Evolutionary conservation across 495 filamentous ascomycete species (phyloP).

Genomic region (Pyrenopolyporus hunteri): DNA sequence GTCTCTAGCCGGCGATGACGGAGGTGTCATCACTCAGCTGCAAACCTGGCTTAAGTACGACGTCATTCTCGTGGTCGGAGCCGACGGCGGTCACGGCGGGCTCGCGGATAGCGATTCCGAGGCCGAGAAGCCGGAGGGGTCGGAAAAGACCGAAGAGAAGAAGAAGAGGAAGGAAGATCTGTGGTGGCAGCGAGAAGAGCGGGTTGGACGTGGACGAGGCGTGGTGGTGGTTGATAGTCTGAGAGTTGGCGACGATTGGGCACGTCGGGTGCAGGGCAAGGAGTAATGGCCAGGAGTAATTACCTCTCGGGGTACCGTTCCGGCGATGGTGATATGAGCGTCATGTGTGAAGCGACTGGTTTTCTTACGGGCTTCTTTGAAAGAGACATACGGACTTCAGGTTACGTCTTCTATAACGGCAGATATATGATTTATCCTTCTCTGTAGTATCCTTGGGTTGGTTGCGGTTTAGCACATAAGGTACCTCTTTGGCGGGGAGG

Average conservation of each 20-base stretch:
- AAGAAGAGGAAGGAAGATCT: constrained; percentile 47
- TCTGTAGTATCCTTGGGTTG: constrained; percentile 6
- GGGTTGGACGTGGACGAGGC: constrained; percentile 82
- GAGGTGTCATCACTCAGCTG: constrained; percentile 71
- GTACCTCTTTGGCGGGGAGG: neutral
- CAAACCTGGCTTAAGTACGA: constrained; percentile 85
- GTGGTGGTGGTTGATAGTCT: constrained; percentile 84
- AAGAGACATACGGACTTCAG: constrained; percentile 1
- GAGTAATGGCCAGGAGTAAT: too few relatives aligned
- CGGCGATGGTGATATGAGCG: constrained; percentile 15
- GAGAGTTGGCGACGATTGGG: constrained; percentile 83
- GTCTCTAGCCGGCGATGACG: constrained; percentile 73
- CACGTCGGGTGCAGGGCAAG: constrained; percentile 70
- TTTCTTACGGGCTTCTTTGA: constrained; percentile 8
- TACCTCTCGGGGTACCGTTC: neutral
- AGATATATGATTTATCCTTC: constrained; percentile 25
- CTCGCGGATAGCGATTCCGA: constrained; percentile 92
- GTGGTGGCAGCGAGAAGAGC: constrained; percentile 85
- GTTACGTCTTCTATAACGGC: constrained; percentile 23
- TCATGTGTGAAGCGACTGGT: constrained; percentile 19
- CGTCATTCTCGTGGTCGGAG: constrained; percentile 80
- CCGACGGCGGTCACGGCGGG: constrained; percentile 81
- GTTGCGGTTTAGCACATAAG: neutral
- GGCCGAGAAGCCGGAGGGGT: constrained; percentile 58
- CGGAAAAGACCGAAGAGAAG: too few relatives aligned